Evolutionary conservation across 768 basidiomycete species (phyloP), one percentile per base, ranked within the genome.

Genomic region (Paxillus ammoniavirescens): DNA sequence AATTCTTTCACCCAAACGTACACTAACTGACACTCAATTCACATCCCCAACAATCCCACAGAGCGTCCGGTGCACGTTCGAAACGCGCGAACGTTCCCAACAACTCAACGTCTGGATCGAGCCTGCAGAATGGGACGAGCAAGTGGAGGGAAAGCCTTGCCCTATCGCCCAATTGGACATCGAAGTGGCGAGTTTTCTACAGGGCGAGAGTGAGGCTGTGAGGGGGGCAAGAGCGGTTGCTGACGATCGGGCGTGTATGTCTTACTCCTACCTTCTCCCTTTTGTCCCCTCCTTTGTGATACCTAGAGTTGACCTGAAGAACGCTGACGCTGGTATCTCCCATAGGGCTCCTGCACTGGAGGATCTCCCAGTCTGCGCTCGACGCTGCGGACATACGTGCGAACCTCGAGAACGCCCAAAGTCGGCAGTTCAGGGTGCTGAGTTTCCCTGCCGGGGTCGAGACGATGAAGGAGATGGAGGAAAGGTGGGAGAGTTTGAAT

Each of bases 91-190:
- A 31, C 58, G 60, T 2, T 62, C 66, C 1, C 61, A 71, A 15
- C 67, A 74, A 17, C 68, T 93, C 65, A 77, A 81, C 15, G 75
- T 89, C 3, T 92, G 82, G 76, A 80, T 91, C 10, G 80, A 89
- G 65, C 89, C 87, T 15, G 69, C 67, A 2, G 74, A 78, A 14
- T 80, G 77, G 77, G 55, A 66, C 23, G 64, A 69, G n/a, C 69
- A 67, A 8, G 56, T 58, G 0, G 67, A 74, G 49, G 74, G 70
- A 8, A 58, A 64, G 12, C 60, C 61, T 0, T 52, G 57, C 21
- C 83, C 84, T 2, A 77, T 90, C 28, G 74, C 76, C 23, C 82
- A 88, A 66, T 67, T 93, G 21, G 73, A 76, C 21, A 73, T 91
- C n/a, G 68, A 60, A 3, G 66, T 77, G 28, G 61, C 58, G 35